These are phyloP conservation scores for Sanghuangporus weigelae DNA, from an alignment of 1,284 basidiomycete genomes.

Conservation along the genomic window DNA sequence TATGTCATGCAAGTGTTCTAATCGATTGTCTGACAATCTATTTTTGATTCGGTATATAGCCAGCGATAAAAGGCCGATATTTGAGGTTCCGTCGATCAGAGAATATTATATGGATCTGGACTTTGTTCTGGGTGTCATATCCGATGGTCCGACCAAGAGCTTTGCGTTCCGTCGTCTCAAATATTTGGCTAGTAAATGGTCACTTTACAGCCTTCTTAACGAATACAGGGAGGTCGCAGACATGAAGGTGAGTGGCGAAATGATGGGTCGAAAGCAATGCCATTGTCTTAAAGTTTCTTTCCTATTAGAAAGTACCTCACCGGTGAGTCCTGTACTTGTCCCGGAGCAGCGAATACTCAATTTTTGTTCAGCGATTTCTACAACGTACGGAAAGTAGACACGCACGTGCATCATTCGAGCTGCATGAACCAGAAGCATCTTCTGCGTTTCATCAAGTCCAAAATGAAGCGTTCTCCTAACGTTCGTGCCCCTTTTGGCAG, in stretches of 20 bases:
- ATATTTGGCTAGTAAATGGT: slow-evolving; percentile 94
- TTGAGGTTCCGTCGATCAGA: slow-evolving; percentile 79
- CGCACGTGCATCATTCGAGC: slow-evolving; percentile 97
- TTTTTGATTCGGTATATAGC: neutral
- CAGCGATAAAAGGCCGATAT: slow-evolving; percentile 53
- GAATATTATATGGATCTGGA: slow-evolving; percentile 99
- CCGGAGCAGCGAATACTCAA: neutral
- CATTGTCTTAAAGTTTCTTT: slow-evolving; percentile 20
- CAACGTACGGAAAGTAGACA: slow-evolving; percentile 97
- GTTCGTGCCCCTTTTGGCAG: slow-evolving; percentile 33
- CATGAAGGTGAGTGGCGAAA: slow-evolving; percentile 71
- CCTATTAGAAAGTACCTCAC: slow-evolving; percentile 60
- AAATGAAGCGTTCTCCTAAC: slow-evolving; percentile 82
- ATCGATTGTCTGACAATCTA: slow-evolving; percentile 5
- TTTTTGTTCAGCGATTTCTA: slow-evolving; percentile 81
- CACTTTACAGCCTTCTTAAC: slow-evolving; percentile 89
- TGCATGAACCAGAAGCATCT: slow-evolving; percentile 99
- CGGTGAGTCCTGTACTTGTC: slow-evolving; percentile 36
- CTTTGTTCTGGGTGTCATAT: slow-evolving; percentile 79
- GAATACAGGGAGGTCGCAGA: slow-evolving; percentile 94
- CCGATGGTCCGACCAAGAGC: slow-evolving; percentile 93
- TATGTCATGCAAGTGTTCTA: slow-evolving; percentile 21
- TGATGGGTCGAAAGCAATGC: neutral
- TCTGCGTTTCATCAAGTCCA: slow-evolving; percentile 98
- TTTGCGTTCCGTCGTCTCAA: slow-evolving; percentile 93